Base-by-base conservation (phyloP, 768 basidiomycete genomes). In the Podaxis sp. region DNA sequence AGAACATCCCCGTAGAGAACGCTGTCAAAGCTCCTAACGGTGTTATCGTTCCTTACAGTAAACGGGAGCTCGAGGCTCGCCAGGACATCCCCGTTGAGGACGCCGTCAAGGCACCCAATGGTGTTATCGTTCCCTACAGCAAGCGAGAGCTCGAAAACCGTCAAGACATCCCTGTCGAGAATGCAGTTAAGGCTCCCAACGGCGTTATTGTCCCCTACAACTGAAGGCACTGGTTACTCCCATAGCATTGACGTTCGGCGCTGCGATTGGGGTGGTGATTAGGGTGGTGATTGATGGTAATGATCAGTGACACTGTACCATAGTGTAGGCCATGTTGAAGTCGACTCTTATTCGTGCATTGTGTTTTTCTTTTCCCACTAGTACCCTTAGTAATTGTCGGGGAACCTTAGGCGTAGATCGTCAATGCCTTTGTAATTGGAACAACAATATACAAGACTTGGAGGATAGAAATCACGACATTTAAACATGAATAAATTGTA, bases 91-190 rank as follows among this genome's bases (percentile, higher is more conserved):
- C 70, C 0, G 69, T 65, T 0, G 70, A 74, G 36, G 58, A 67
- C 0, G 52, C 73, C 2, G 66, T 66, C n/a, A 74, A 67, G 36
- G 58, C 71, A 0, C 66, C 67, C 5, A 52, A 68, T 3, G 71
- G 70, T 46, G 73, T 70, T 7, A 82, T 85, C 55, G 75, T 69
- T 13, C 78, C 78, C 19, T 85, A 82, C 55, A 76, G 73, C 8
- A 33, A 33, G 58, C 76, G 77, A 38, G 70, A 75, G 36, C 71
- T 65, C 2, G 70, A 63, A 43, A 29, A 7, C 27, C 27, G 27
- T 7, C 12, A 74, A 71, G 40, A 43, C 55, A 74, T 77, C 49
- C 74, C 75, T 6, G 71, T 63, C 6, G 71, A 74, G 61, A 51
- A 64, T 4, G 63, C 75, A 4, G 65, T 67, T 19, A 69, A 68